These are phyloP conservation scores for sunflower (Helianthus annuus) DNA, from an alignment of 129 eudicot genomes.

Conservation along the genomic window DNA sequence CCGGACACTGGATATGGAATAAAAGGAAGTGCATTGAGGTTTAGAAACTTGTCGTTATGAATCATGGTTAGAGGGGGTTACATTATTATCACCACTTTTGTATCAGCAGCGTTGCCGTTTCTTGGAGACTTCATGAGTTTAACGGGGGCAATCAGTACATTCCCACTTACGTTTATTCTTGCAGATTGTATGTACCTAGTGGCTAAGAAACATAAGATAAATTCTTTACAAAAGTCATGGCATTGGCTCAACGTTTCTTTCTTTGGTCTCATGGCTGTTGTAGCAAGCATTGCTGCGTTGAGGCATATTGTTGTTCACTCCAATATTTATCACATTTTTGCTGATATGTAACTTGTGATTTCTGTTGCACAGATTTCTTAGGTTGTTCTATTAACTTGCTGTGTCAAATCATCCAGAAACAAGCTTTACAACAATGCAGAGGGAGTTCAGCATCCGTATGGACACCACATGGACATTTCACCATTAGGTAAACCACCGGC, in stretches of 20 bases:
- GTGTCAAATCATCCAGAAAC: constrained; percentile 59
- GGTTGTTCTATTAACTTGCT: constrained; percentile 15
- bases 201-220: constrained; percentile 56
- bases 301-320: constrained; percentile 72
- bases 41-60: constrained; percentile 59
- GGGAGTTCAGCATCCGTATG: constrained; percentile 49
- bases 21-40: constrained; percentile 59
- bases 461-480: constrained; percentile 9
- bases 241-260: constrained; percentile 83
- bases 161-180: constrained; percentile 94
- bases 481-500: too few species aligned
- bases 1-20: constrained; percentile 71
- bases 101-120: constrained; percentile 82
- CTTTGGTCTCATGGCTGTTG: constrained; percentile 58
- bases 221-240: constrained; percentile 51
- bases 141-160: constrained; percentile 85
- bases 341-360: constrained; percentile 52
- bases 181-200: constrained; percentile 91
- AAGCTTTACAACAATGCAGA: constrained; percentile 65
- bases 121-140: constrained; percentile 97
- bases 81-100: constrained; percentile 52
- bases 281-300: constrained; percentile 73
- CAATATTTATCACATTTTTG: constrained; percentile 64
- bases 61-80: constrained; percentile 77
- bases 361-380: not conserved